Percentiles rank a stretch among this genome's conserved stretches.
Conservation (phyloP, 2,329 filamentous ascomycete genomes). For the Cercospora beticola region DNA sequence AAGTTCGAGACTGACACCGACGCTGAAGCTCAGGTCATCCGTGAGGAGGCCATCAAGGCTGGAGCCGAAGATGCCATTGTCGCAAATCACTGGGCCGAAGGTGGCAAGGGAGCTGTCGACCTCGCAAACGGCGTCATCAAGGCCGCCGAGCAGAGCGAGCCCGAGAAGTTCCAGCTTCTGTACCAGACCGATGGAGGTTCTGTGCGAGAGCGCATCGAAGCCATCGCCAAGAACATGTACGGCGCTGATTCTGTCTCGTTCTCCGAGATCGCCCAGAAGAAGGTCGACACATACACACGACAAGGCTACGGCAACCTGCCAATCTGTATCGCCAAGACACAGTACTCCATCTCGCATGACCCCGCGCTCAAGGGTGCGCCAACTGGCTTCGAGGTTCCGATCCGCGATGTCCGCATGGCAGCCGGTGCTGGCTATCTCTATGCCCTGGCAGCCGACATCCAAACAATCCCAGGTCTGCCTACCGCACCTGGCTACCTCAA, state of each 20-base stretch:
- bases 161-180: conserved; percentile 78
- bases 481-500: conserved; percentile 95
- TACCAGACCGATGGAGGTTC: conserved; percentile 72
- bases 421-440: conserved; percentile 94
- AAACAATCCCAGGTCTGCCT: conserved; percentile 93
- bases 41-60: conserved; percentile 85
- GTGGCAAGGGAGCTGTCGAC: conserved; percentile 84
- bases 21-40: conserved; percentile 83
- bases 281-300: conserved; percentile 89
- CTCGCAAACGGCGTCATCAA: conserved; percentile 83
- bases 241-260: conserved; percentile 87
- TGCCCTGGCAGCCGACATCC: conserved; percentile 92
- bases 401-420: conserved; percentile 89
- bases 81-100: conserved; percentile 95
- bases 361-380: conserved; percentile 92
- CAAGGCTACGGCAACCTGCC: conserved; percentile 92
- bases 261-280: conserved; percentile 89
- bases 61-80: conserved; percentile 92
- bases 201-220: conserved; percentile 85
- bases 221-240: conserved; percentile 91
- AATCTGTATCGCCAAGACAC: conserved; percentile 97
- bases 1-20: conserved; percentile 92
- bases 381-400: conserved; percentile 89
- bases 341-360: conserved; percentile 94
- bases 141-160: conserved; percentile 73